Conservation (phyloP, 208 protist genomes). For the Leishmania arabica region DNA sequence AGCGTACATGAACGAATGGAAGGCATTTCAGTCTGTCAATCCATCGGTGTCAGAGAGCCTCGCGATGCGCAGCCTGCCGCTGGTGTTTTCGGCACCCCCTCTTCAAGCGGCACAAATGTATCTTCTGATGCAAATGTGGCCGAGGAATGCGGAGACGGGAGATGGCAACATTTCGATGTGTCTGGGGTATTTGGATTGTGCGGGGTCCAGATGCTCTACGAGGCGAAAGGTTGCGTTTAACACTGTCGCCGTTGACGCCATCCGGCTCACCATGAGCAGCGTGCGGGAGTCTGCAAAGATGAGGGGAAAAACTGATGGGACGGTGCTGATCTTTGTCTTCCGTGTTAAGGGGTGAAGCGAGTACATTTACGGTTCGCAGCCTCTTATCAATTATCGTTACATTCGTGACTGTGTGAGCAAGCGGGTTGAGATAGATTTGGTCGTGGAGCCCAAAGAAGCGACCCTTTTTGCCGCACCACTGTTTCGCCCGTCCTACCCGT, state of each 20-base stretch:
- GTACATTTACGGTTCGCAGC: slow-evolving; percentile 58
- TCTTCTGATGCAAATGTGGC: slow-evolving; percentile 36
- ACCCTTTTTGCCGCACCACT: slow-evolving; percentile 36
- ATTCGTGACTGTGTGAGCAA: slow-evolving; percentile 62
- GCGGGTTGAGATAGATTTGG: slow-evolving; percentile 46
- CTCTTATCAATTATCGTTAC: slow-evolving; percentile 60
- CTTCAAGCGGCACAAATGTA: slow-evolving; percentile 46
- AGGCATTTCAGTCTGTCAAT: slow-evolving; percentile 45
- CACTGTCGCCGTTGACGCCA: slow-evolving; percentile 45
- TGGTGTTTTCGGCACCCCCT: slow-evolving; percentile 40
- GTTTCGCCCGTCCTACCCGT: slow-evolving; percentile 50
- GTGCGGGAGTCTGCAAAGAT: slow-evolving; percentile 31
- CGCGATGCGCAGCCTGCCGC: slow-evolving; percentile 50
- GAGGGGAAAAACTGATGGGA: slow-evolving; percentile 24
- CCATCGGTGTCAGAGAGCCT: slow-evolving; percentile 32
- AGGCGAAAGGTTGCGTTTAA: slow-evolving; percentile 56
- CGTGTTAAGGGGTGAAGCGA: slow-evolving; percentile 61
- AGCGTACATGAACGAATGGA: slow-evolving; percentile 55
- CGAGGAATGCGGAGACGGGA: slow-evolving; percentile 15
- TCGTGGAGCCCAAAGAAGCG: slow-evolving; percentile 42
- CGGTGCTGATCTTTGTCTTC: slow-evolving; percentile 47
- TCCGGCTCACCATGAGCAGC: slow-evolving; percentile 39
- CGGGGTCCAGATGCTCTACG: slow-evolving; percentile 45
- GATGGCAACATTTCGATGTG: slow-evolving; percentile 38
- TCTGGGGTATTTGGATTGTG: slow-evolving; percentile 55